phyloP scores from a whole-genome alignment of 768 basidiomycete genomes.

The Auriscalpium vulgare region DNA sequence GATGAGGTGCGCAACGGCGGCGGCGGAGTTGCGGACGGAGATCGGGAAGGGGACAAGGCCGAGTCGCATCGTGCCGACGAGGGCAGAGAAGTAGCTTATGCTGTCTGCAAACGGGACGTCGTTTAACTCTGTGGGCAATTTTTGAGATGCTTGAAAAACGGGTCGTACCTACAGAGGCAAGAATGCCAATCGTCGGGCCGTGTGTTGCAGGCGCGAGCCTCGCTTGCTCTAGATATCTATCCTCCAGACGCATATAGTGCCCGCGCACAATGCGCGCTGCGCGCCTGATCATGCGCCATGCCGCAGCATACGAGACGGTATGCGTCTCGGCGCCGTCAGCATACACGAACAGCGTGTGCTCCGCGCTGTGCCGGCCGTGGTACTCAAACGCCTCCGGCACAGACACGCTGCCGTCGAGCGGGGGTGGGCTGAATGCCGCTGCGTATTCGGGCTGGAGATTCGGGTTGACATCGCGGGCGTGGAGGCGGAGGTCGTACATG shows the following conservation, averaged over 20 bases:
- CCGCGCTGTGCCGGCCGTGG: background rate
- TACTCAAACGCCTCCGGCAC: background rate
- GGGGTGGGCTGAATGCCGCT: background rate
- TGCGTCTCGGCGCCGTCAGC: background rate
- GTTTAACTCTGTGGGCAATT: background rate
- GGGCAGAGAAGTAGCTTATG: background rate
- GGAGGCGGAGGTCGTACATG: background rate
- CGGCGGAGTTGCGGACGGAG: background rate
- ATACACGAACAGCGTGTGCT: background rate
- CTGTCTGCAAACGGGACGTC: background rate
- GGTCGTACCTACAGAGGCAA: conserved; percentile 1
- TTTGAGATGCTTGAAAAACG: background rate
- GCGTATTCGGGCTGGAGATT: background rate
- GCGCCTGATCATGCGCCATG: background rate
- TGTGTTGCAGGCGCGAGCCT: no score
- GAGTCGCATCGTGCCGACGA: background rate
- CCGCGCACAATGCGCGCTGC: background rate
- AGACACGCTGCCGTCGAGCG: background rate
- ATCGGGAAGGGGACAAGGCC: background rate
- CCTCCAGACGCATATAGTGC: background rate
- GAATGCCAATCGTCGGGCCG: background rate
- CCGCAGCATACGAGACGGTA: background rate
- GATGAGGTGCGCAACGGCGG: conserved; percentile 23
- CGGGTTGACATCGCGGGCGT: background rate
- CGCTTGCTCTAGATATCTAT: no score